Evolutionary conservation across 2,329 filamentous ascomycete species (phyloP), one percentile per base, ranked within the genome.

Genomic region (Passalora sequoiae): DNA sequence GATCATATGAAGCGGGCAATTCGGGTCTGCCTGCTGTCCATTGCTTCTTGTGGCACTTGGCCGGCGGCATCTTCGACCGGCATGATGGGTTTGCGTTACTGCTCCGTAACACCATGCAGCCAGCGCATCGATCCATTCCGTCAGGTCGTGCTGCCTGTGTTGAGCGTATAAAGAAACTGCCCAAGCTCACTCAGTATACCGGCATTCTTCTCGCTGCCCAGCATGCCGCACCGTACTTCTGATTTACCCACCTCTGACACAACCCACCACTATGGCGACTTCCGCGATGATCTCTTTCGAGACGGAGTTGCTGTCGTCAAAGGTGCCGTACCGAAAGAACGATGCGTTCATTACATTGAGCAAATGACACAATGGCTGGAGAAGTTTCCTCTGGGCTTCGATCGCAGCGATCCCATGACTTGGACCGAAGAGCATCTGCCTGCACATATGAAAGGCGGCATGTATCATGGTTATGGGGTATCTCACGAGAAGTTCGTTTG

Each of bases 401-500:
- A 49, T n/a, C 42, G 46, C 30, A 46, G 43, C 21, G 43, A 49
- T 33, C 43, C 46, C 7, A 38, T 10, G 3, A 49, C 46, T 4
- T 49, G 46, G 46, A 46, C 38, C 1, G 29, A 33, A 16, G 33
- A 46, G 17, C 38, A 49, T 17, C 20, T 49, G 10, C 46, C 46
- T 3, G 46, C 46, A 31, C 46, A 49, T 15, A 49, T 49, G 46
- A 49, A 49, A 17, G 46, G 46, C 4, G 46, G 46, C 9, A 49
- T 49, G 46, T 49, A 49, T 24, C 46, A 49, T 35, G 46, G 46
- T 16, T 56, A 54, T 30, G 43, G 25, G 2, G 49, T 50, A 13
- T 33, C 27, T 9, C 49, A 56, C 36, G 51, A 56, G 40, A 49
- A 51, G 9, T 56, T 54, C 38, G 49, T 56, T 17, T 56, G 51